Conservation (phyloP, 768 basidiomycete species). For the Mycena indigotica region DNA sequence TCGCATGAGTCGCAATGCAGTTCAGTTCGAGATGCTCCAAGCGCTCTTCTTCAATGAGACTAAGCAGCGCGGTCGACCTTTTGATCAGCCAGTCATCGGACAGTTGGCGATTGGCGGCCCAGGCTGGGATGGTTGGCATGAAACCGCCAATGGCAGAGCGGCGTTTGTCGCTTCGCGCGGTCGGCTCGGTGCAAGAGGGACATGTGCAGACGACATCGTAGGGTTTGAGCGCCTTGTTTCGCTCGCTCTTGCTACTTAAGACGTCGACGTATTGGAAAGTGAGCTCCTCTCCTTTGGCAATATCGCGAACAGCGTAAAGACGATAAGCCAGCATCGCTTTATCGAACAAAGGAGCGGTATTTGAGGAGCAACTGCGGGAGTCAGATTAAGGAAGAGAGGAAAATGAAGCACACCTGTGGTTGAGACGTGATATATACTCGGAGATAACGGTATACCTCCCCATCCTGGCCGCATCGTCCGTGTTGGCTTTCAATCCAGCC, state of each 20-base stretch:
- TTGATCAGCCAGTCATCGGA: conserved; percentile 8
- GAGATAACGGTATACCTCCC: conserved; percentile 30
- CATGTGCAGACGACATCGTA: conserved; percentile 39
- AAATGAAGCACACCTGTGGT: conserved; percentile 36
- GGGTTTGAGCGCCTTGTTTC: conserved; percentile 28
- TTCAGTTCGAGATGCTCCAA: too few relatives aligned
- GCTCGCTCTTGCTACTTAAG: conserved; percentile 20
- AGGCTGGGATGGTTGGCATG: conserved; percentile 32
- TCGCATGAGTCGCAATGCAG: too few relatives aligned
- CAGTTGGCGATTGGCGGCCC: conserved; percentile 28
- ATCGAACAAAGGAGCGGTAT: conserved; percentile 26
- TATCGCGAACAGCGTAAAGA: conserved; percentile 31
- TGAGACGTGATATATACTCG: conserved; percentile 36
- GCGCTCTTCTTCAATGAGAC: too few relatives aligned
- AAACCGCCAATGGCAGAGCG: background rate
- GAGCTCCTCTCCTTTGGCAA: conserved; percentile 36
- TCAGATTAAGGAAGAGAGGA: background rate
- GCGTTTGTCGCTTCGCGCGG: background rate
- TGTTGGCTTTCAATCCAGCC: too few relatives aligned
- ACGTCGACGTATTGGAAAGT: conserved; percentile 30
- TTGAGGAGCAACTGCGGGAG: conserved; percentile 22
- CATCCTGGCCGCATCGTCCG: conserved; percentile 6
- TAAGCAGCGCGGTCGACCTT: background rate
- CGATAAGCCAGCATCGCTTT: conserved; percentile 30
- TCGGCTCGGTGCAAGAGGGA: conserved; percentile 26